These are phyloP conservation scores for Aspergillus flavus DNA, from an alignment of 2,329 filamentous ascomycete species.

Conservation along the genomic window DNA sequence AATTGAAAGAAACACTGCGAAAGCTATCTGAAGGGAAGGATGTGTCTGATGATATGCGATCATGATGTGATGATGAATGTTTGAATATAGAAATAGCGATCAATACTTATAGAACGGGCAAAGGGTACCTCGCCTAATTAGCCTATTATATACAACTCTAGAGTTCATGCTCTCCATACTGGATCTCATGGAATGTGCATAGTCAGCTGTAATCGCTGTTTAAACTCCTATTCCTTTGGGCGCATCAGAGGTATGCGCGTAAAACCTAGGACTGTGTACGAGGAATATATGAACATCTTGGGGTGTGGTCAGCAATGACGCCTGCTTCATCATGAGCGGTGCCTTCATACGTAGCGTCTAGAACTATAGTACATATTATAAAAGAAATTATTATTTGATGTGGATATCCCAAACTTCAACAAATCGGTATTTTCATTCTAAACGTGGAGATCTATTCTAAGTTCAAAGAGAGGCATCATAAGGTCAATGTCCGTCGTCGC, in stretches of 20 bases:
- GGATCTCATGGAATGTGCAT: too few relatives aligned
- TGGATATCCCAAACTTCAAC: not conserved
- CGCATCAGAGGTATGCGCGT: too few relatives aligned
- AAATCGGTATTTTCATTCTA: not conserved
- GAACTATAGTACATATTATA: not conserved
- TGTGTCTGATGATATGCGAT: not conserved
- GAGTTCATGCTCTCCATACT: too few relatives aligned
- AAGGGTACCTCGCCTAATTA: too few relatives aligned
- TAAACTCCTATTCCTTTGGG: too few relatives aligned
- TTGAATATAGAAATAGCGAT: not conserved
- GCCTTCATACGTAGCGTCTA: not conserved
- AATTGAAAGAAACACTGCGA: constrained; percentile 8
- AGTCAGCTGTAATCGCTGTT: too few relatives aligned
- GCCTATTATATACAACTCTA: too few relatives aligned
- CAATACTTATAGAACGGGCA: too few relatives aligned
- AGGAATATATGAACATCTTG: too few relatives aligned
- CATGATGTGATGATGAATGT: not conserved
- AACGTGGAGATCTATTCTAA: not conserved
- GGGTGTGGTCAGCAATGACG: too few relatives aligned
- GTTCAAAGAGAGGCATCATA: not conserved
- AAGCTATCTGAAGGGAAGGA: not conserved
- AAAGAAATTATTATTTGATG: not conserved
- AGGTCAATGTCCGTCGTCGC: not conserved
- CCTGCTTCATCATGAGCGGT: not conserved
- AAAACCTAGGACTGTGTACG: too few relatives aligned